Evolutionary conservation across 768 basidiomycete genomes (phyloP).

Genomic region (Hemileccinum rubropunctum): DNA sequence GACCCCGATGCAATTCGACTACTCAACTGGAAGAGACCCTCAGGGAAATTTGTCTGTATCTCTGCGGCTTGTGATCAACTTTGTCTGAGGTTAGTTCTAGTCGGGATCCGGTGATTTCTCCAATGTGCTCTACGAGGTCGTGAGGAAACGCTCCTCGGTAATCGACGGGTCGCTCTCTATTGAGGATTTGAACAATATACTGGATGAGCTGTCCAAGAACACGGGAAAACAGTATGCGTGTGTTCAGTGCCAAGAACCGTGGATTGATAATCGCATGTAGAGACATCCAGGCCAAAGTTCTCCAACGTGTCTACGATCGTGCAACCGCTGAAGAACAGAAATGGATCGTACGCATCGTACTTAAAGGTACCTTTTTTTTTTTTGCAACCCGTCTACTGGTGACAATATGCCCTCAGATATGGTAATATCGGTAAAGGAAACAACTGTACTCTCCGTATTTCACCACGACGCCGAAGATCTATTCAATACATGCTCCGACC

Average conservation of each 20-base stretch:
- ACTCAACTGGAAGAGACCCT: conserved; percentile 87
- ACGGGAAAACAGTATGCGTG: conserved; percentile 69
- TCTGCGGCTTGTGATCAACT: background rate
- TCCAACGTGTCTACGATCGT: conserved; percentile 75
- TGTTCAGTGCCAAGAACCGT: background rate
- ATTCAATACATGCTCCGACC: conserved; percentile 95
- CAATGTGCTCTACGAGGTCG: conserved; percentile 80
- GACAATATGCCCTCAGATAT: conserved; percentile 55
- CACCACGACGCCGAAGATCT: conserved; percentile 93
- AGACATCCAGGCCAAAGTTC: conserved; percentile 67
- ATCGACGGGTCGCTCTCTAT: conserved; percentile 72
- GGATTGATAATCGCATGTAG: conserved; percentile 40
- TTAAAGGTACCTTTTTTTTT: conserved; percentile 64
- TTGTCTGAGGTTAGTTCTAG: conserved; percentile 34
- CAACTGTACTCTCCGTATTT: conserved; percentile 85
- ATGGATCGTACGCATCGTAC: conserved; percentile 94
- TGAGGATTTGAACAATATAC: conserved; percentile 76
- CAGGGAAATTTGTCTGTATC: conserved; percentile 56
- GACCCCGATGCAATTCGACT: conserved; percentile 81
- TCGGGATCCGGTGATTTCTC: conserved; percentile 84
- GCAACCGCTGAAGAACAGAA: conserved; percentile 85
- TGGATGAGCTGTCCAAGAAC: conserved; percentile 73
- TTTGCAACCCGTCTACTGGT: background rate
- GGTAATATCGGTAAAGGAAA: conserved; percentile 90
- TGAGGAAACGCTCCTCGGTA: conserved; percentile 79